These are phyloP conservation scores for Yueomyces sinensis DNA, from an alignment of 805 yeast genomes.

Conservation along the genomic window DNA sequence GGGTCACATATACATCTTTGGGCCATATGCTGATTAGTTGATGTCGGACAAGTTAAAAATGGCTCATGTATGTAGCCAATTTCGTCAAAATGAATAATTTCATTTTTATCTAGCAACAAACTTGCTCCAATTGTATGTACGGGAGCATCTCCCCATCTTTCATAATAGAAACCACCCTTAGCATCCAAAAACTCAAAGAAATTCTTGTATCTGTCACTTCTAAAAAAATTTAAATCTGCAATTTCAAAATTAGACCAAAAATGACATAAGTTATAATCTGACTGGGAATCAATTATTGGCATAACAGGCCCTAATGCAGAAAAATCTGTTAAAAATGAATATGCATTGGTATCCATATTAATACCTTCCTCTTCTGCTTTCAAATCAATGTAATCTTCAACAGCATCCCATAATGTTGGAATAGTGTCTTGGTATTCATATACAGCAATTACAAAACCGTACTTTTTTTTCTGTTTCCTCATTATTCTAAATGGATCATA, in stretches of 20 bases:
- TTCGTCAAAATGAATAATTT: constrained; percentile 70
- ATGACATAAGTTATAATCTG: constrained; percentile 64
- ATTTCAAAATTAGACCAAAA: constrained; percentile 84
- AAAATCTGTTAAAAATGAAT: constrained; percentile 36
- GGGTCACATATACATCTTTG: constrained; percentile 56
- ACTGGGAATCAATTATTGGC: constrained; percentile 32
- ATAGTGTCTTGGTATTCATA: constrained; percentile 79
- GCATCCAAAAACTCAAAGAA: constrained; percentile 53
- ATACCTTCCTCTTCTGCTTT: constrained; percentile 34
- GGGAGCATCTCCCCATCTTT: constrained; percentile 96
- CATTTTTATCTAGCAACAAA: constrained; percentile 40
- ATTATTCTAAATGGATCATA: constrained; percentile 80
- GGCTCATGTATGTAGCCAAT: constrained; percentile 73
- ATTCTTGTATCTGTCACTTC: constrained; percentile 46
- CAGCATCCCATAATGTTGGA: constrained; percentile 68
- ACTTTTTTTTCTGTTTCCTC: constrained; percentile 63
- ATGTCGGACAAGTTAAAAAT: constrained; percentile 49
- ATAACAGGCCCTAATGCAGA: constrained; percentile 29
- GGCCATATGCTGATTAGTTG: constrained; percentile 32
- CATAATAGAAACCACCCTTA: constrained; percentile 70
- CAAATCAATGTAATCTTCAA: constrained; percentile 40
- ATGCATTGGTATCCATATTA: constrained; percentile 23
- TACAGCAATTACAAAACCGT: constrained; percentile 78
- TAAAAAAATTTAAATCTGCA: constrained; percentile 56
- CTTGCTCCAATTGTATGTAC: constrained; percentile 66